Percentiles rank a stretch among this genome's conserved stretches.
Evolutionary conservation across 768 basidiomycete species (phyloP).

Genomic region (Sporobolomyces roseus): DNA sequence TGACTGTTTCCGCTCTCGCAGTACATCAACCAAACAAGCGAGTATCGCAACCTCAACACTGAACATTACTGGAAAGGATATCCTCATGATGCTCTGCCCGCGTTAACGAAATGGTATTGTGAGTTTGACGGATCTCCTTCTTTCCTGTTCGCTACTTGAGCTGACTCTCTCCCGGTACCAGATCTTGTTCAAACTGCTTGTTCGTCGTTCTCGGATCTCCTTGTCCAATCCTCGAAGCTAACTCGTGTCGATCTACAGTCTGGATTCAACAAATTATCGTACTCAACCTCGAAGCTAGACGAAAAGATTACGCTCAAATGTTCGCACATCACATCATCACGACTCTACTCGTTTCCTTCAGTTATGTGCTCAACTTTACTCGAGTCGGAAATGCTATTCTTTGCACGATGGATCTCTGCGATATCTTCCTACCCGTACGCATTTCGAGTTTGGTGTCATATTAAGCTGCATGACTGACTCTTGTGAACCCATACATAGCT

Average conservation of each 20-base stretch:
- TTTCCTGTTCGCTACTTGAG: background rate
- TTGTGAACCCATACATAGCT: constrained; percentile 53
- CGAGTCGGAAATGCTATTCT: constrained; percentile 85
- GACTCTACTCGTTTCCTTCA: constrained; percentile 66
- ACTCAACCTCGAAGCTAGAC: constrained; percentile 82
- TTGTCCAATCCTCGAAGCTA: background rate
- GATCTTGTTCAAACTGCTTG: constrained; percentile 44
- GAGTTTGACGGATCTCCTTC: background rate
- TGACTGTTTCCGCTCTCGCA: constrained; percentile 46
- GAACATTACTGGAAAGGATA: constrained; percentile 70
- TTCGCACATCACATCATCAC: constrained; percentile 93
- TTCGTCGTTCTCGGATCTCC: background rate
- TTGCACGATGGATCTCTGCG: constrained; percentile 81
- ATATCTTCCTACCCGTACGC: constrained; percentile 85
- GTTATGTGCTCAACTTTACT: constrained; percentile 79
- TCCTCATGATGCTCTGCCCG: constrained; percentile 76
- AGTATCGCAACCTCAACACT: constrained; percentile 63
- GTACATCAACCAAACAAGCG: constrained; percentile 75
- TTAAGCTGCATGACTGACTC: background rate
- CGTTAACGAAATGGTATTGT: constrained; percentile 64
- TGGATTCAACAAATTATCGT: constrained; percentile 88
- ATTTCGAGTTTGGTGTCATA: background rate
- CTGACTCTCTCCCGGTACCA: background rate
- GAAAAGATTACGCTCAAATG: constrained; percentile 72
- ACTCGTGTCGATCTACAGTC: constrained; percentile 56